Evolutionary conservation across 1,139 yeast genomes (phyloP).

Genomic region (Wickerhamiella infanticola): DNA sequence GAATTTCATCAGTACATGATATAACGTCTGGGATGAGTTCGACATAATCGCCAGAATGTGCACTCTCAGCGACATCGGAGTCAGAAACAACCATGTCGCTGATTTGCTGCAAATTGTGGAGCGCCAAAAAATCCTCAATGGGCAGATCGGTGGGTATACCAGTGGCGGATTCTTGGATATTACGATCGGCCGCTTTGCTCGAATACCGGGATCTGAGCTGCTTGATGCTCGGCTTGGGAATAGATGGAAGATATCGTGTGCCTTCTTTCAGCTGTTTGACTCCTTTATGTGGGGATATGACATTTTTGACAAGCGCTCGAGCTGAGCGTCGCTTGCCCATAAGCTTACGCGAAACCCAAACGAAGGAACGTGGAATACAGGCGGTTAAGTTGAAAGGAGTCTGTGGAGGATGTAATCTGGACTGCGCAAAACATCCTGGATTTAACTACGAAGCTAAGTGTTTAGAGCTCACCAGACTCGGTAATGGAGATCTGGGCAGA

Average conservation of each 20-base stretch:
- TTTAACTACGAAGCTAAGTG: not conserved
- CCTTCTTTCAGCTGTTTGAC: not conserved
- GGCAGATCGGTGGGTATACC: not conserved
- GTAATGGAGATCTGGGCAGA: conserved; percentile 63
- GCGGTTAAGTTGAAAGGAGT: not conserved
- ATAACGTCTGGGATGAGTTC: not conserved
- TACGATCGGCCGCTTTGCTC: too few species aligned
- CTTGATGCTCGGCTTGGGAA: too few species aligned
- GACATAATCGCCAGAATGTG: not conserved
- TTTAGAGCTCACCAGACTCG: conserved; percentile 68
- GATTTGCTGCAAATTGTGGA: not conserved
- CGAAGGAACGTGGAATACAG: not conserved
- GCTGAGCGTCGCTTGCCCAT: not conserved
- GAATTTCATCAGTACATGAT: not conserved
- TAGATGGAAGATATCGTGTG: too few species aligned
- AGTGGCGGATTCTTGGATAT: too few species aligned
- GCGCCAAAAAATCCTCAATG: not conserved
- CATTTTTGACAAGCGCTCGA: not conserved
- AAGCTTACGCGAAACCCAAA: not conserved
- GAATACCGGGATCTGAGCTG: too few species aligned
- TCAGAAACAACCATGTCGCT: too few species aligned
- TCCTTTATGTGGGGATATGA: not conserved
- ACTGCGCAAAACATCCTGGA: not conserved
- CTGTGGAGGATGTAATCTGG: not conserved
- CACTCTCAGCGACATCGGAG: not conserved